Conservation (phyloP, 495 filamentous ascomycete genomes). For the Bryoglossum gracile region DNA sequence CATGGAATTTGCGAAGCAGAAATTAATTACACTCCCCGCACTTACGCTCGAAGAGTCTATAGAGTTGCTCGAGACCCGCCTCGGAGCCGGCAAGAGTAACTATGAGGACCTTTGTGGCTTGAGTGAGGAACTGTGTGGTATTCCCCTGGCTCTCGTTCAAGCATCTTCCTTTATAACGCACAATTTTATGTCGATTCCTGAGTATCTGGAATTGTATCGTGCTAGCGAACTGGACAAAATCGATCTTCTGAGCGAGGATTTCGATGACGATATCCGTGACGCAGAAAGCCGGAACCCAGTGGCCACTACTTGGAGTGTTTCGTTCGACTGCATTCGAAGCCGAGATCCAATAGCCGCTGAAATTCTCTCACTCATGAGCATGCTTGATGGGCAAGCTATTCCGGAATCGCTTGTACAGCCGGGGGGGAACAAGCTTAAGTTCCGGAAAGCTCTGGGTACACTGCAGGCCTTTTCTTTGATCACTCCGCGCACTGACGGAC, state of each 20-base stretch:
- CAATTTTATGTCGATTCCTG: constrained; percentile 24
- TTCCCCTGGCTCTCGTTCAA: constrained; percentile 23
- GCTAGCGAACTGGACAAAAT: constrained; percentile 28
- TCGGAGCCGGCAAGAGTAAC: neutral
- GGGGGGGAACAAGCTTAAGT: neutral
- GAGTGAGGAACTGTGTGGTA: constrained; percentile 7
- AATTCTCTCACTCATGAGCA: constrained; percentile 35
- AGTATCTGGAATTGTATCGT: constrained; percentile 28
- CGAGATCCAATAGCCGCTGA: constrained; percentile 31
- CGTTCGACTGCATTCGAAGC: constrained; percentile 37
- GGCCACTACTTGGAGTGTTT: constrained; percentile 40
- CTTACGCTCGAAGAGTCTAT: constrained; percentile 13
- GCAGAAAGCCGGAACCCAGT: constrained; percentile 32
- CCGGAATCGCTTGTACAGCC: constrained; percentile 30
- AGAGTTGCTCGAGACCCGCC: constrained; percentile 19
- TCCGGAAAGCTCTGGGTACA: constrained; percentile 11
- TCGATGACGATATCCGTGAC: constrained; percentile 35
- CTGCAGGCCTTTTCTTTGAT: constrained; percentile 23
- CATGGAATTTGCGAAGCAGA: constrained; percentile 10
- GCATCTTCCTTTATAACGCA: constrained; percentile 21
- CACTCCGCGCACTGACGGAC: constrained; percentile 6
- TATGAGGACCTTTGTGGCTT: too few species aligned
- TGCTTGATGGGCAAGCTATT: constrained; percentile 37
- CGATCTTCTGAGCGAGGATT: constrained; percentile 33
- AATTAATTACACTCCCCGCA: constrained; percentile 4